Conservation (phyloP, 2,329 filamentous ascomycete species). For the Neonectria hederae region DNA sequence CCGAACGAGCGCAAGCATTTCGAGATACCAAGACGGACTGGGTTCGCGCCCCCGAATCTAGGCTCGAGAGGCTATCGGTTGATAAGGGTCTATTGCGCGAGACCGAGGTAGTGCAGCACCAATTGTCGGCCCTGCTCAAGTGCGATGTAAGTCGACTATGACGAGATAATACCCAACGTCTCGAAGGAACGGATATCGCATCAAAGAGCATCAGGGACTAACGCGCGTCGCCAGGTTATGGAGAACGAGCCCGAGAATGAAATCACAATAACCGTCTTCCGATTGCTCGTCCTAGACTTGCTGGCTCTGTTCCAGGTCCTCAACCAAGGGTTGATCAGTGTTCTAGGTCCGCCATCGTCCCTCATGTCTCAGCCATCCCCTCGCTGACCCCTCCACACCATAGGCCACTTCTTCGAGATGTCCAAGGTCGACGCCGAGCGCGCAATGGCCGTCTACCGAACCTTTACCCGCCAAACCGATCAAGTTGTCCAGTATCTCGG, state of each 20-base stretch:
- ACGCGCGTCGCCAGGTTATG: slow-evolving; percentile 69
- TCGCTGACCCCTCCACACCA: slow-evolving; percentile 30
- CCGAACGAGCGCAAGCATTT: slow-evolving; percentile 83
- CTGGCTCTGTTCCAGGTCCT: slow-evolving; percentile 91
- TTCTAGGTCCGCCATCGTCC: slow-evolving; percentile 73
- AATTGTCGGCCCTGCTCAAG: slow-evolving; percentile 84
- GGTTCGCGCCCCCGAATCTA: slow-evolving; percentile 82
- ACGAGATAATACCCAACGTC: not conserved
- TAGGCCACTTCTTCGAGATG: slow-evolving; percentile 98
- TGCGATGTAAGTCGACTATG: slow-evolving; percentile 76
- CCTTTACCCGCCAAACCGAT: slow-evolving; percentile 91
- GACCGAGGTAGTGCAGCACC: slow-evolving; percentile 88
- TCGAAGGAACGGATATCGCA: not conserved
- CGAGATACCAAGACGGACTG: slow-evolving; percentile 88
- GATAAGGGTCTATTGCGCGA: slow-evolving; percentile 93
- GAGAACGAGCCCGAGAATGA: slow-evolving; percentile 93
- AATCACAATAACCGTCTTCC: slow-evolving; percentile 93
- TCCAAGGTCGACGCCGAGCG: slow-evolving; percentile 92
- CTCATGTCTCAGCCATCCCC: slow-evolving; percentile 20
- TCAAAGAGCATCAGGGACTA: slow-evolving; percentile 2
- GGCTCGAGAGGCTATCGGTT: slow-evolving; percentile 85
- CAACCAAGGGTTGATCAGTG: slow-evolving; percentile 97
- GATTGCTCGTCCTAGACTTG: slow-evolving; percentile 88
- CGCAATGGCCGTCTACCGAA: slow-evolving; percentile 90
- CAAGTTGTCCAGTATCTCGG: slow-evolving; percentile 90